Percentiles rank a stretch among this genome's conserved stretches.
Evolutionary conservation across 176 grass and related monocot genomes (phyloP).

Genomic region (Carex littledalei): DNA sequence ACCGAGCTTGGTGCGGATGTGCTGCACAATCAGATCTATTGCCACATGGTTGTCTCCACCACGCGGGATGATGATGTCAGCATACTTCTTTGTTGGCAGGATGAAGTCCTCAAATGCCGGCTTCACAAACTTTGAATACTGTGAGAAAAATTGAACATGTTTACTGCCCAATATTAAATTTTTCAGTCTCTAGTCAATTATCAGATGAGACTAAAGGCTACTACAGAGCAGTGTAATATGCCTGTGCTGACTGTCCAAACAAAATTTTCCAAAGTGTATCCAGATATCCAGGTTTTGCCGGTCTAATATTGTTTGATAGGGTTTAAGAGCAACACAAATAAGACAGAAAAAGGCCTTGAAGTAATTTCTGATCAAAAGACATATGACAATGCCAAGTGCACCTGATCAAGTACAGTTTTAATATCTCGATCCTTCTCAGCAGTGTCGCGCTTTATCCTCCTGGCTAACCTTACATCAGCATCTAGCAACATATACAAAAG

Average conservation of each 20-base stretch:
- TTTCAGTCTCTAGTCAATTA: background rate
- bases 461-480: slow-evolving; percentile 81
- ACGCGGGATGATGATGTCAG: slow-evolving; percentile 86
- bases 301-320: background rate
- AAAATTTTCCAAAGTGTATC: background rate
- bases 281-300: background rate
- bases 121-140: slow-evolving; percentile 99
- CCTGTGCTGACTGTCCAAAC: background rate
- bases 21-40: slow-evolving; percentile 78
- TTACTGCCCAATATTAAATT: background rate
- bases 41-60: slow-evolving; percentile 80
- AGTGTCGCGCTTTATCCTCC: slow-evolving; percentile 79
- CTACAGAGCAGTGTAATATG: background rate
- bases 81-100: slow-evolving; percentile 90
- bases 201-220: background rate
- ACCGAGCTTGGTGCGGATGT: slow-evolving; percentile 70
- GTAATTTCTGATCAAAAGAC: background rate
- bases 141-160: slow-evolving; percentile 17
- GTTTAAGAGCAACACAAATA: background rate
- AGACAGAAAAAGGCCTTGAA: background rate
- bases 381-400: slow-evolving; percentile 13
- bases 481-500: slow-evolving; percentile 41
- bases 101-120: slow-evolving; percentile 99
- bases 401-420: slow-evolving; percentile 91
- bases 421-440: slow-evolving; percentile 86